Conservation (phyloP, 1,284 basidiomycete species). For the Sporisorium iseilematis-ciliati region DNA sequence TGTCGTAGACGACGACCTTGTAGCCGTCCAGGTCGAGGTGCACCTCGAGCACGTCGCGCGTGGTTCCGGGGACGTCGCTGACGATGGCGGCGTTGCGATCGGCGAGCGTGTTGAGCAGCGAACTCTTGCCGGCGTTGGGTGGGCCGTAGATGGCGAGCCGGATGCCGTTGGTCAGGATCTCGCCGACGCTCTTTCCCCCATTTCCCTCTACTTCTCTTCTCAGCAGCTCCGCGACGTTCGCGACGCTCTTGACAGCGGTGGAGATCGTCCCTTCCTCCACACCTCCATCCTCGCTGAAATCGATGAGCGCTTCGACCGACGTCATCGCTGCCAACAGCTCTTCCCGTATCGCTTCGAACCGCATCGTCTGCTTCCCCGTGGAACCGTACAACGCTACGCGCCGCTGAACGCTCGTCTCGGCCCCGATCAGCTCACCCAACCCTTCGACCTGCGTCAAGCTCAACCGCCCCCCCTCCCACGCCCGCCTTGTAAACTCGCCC, state of each 20-base stretch:
- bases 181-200: slow-evolving; percentile 76
- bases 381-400: slow-evolving; percentile 78
- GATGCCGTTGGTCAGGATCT: slow-evolving; percentile 84
- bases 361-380: slow-evolving; percentile 72
- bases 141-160: slow-evolving; percentile 87
- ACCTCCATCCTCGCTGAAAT: slow-evolving; percentile 90
- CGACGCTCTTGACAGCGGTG: slow-evolving; percentile 4
- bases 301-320: slow-evolving; percentile 85
- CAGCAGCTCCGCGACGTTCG: slow-evolving; percentile 12
- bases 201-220: slow-evolving; percentile 21
- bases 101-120: slow-evolving; percentile 82
- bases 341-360: slow-evolving; percentile 77
- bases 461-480: slow-evolving; percentile 81
- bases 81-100: slow-evolving; percentile 89
- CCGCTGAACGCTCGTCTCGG: slow-evolving; percentile 85
- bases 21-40: slow-evolving; percentile 84
- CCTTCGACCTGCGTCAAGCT: slow-evolving; percentile 88
- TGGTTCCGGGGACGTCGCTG: slow-evolving; percentile 85
- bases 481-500: slow-evolving; percentile 87
- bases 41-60: slow-evolving; percentile 84
- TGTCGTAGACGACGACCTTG: slow-evolving; percentile 83
- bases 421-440: slow-evolving; percentile 83
- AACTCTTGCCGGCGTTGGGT: slow-evolving; percentile 90
- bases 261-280: slow-evolving; percentile 82
- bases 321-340: slow-evolving; percentile 80